These are phyloP conservation scores for Parachlorella kessleri DNA, from an alignment of 139 green algal genomes.

Conservation along the genomic window DNA sequence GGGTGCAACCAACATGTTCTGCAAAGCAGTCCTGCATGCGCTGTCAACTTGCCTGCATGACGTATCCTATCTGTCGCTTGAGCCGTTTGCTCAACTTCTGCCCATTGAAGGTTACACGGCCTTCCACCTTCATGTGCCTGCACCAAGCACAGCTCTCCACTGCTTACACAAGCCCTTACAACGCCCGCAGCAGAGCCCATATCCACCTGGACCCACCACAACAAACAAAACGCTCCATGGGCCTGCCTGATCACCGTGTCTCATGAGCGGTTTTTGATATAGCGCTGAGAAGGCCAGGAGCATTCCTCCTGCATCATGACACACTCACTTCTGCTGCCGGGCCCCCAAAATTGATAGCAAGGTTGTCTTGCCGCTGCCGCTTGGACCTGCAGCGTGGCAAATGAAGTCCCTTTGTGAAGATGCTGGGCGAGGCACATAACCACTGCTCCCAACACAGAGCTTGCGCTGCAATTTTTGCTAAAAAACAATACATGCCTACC, in stretches of 20 bases:
- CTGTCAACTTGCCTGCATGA: constrained; percentile 57
- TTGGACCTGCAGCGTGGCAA: constrained; percentile 58
- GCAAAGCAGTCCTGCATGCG: too few relatives aligned
- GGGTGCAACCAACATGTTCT: too few relatives aligned
- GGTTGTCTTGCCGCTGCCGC: constrained; percentile 79
- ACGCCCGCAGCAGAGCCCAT: too few relatives aligned
- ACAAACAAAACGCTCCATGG: too few relatives aligned
- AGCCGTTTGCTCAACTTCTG: constrained; percentile 58
- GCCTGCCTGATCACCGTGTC: too few relatives aligned
- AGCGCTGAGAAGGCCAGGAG: too few relatives aligned
- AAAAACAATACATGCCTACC: background rate
- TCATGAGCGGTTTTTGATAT: too few relatives aligned
- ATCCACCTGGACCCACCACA: too few relatives aligned
- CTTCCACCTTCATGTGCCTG: constrained; percentile 24
- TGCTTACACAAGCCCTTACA: too few relatives aligned
- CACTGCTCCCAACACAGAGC: background rate
- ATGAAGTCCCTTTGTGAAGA: background rate
- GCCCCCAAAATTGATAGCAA: constrained; percentile 77
- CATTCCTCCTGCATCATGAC: too few relatives aligned
- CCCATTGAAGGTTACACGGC: constrained; percentile 77
- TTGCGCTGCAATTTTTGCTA: background rate
- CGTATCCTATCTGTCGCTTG: constrained; percentile 65
- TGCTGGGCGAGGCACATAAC: background rate
- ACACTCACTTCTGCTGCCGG: constrained; percentile 40
- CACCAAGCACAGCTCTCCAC: too few relatives aligned